Evolutionary conservation across 768 basidiomycete species (phyloP), one percentile per base, ranked within the genome.

Genomic region (Mycena leptocephala): DNA sequence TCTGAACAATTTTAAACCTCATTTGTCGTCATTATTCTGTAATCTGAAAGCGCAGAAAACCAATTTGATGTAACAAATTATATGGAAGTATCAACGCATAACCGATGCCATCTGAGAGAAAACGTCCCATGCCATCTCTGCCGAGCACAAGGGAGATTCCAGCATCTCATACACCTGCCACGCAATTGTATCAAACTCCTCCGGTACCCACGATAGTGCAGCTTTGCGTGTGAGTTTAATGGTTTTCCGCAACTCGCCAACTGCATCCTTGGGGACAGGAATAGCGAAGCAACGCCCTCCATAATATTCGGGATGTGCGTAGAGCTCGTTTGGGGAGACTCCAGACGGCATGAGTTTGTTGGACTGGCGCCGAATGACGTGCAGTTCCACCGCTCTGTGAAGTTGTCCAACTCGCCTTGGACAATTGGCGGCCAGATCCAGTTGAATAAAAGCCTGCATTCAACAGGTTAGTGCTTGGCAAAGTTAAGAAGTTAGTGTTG

Each of bases 341-440:
- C 83, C 83, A 8, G 80, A 82, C 68, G 82, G 81, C 51, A 83
- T 81, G 2, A 78, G 41, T 68, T 84, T 84, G 5, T 79, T 61
- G 5, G 26, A 2, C 56, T 83, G 80, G 1, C 28, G 14, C 0
- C 80, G 72, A 46, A 83, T 80, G 32, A 48, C 58, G 65, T 84
- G 83, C 43, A 79, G 58, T 81, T 84, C 82, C 82, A 83, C 53
- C 79, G 81, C 69, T 82, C 72, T 0, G 67, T 72, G 70, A 82
- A 84, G 14, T 75, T n/a, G 48, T 84, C 70, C 6, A 84, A 74
- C 28, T 75, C 73, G 22, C 59, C 51, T 43, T 84, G 83, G 10
- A 83, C 72, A 32, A 84, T 79, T 33, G 82, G 70, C 0, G 80
- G 82, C 83, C 83, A 84, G 8, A 84, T 61, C 81, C 81, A 84